These are phyloP conservation scores for Prototheca stagnorum DNA, from an alignment of 163 green algal genomes.

Conservation along the genomic window DNA sequence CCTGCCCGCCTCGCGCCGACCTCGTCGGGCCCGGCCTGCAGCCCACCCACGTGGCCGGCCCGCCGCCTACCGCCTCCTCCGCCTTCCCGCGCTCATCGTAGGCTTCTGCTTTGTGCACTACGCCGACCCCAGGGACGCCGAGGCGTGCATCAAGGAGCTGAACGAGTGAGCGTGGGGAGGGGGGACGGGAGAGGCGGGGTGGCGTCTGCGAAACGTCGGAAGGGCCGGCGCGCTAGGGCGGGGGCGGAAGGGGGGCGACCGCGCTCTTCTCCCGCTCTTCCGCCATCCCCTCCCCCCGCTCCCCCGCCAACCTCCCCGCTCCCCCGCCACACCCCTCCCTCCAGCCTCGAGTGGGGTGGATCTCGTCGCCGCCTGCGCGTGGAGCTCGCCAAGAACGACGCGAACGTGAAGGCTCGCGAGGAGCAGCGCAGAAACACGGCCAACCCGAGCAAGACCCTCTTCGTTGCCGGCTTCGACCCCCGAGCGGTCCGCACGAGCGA, in stretches of 20 bases:
- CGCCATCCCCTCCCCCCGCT: too few relatives aligned
- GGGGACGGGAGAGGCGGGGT: too few relatives aligned
- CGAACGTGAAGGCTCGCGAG: conserved; percentile 23
- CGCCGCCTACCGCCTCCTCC: too few relatives aligned
- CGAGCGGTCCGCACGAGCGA: conserved; percentile 11
- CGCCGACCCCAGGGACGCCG: conserved; percentile 27
- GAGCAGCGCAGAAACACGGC: conserved; percentile 8
- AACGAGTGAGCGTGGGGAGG: conserved; percentile 9
- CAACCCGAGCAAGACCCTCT: conserved; percentile 27
- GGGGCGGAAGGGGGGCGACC: too few relatives aligned
- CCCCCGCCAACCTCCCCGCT: too few relatives aligned
- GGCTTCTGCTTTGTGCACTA: conserved; percentile 48
- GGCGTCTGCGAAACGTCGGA: too few relatives aligned
- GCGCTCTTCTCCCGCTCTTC: too few relatives aligned
- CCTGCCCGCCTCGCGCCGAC: too few relatives aligned
- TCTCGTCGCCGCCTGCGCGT: conserved; percentile 20
- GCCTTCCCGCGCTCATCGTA: conserved; percentile 6
- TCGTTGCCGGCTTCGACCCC: conserved; percentile 45
- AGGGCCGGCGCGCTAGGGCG: too few relatives aligned
- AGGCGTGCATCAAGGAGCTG: conserved; percentile 31
- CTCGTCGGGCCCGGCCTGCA: too few relatives aligned
- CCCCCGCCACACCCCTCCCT: too few relatives aligned
- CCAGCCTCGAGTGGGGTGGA: conserved; percentile 17
- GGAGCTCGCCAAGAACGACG: conserved; percentile 34
- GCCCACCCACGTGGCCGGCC: too few relatives aligned